Base-by-base conservation (phyloP, 129 eudicot species). In the Escallonia herrerae region DNA sequence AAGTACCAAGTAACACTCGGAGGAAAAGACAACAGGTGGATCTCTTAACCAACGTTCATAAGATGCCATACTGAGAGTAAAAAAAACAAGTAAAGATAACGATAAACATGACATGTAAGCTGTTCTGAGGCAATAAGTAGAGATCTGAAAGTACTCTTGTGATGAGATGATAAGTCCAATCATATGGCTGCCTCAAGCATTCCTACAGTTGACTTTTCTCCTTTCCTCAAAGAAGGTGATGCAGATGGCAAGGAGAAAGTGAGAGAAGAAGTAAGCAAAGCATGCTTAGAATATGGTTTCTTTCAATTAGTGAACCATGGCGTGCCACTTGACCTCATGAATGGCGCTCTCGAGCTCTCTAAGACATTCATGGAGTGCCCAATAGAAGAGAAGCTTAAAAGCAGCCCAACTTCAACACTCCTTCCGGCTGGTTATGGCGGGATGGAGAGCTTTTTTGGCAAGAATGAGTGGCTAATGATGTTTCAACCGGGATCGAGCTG, bases 401-500 rank as follows among this genome's bases (percentile, higher is more conserved):
- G 62, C 41, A 66, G 42, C 40, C 78, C 72, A 2, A 56, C 50
- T 45, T 74, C 78, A 38, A 66, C 48, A 43, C 6, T 66, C 37
- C 62, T 66, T 60, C 78, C 72, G 11, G 67, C 78, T 2, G 78
- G 73, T 42, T 65, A 74, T 52, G 73, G 78, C 61, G 42, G 56
- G 15, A 74, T 74, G 72, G 56, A 66, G 12, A 52, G 73, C 15
- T 50, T 10, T 9, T 41, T 59, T 22, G 78, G 78, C 11, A 48
- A 40, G 55, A 74, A 58, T 38, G 78, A 74, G n/a, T 59, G 78
- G 78, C 22, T 74, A 13, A 59, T 74, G 78, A 66, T 66, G 56
- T 60, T 57, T 59, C 56, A 60, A 66, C 73, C 78, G 4, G n/a
- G 33, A 43, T 52, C 58, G 73, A 71, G 68, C 62, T 60, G 65